Evolutionary conservation across 1,284 basidiomycete genomes (phyloP).

Genomic region (Chalciporus sp.): DNA sequence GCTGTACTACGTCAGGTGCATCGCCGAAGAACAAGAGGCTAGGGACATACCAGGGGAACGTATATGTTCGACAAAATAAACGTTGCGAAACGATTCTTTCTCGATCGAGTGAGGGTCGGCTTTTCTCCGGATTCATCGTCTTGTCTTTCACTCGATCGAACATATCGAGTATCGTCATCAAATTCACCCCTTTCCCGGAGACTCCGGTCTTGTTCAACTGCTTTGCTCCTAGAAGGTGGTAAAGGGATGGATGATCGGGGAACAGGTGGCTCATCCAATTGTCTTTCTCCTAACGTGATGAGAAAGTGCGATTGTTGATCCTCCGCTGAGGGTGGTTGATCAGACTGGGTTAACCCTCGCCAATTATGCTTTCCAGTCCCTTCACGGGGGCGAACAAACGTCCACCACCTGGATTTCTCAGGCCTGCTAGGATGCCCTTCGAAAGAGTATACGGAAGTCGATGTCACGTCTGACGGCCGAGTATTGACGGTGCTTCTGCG

Average conservation of each 20-base stretch:
- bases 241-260: conserved; percentile 40
- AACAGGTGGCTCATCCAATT: conserved; percentile 15
- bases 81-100: conserved; percentile 56
- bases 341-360: conserved; percentile 22
- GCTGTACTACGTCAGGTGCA: conserved; percentile 46
- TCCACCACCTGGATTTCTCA: conserved; percentile 64
- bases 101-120: conserved; percentile 43
- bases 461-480: conserved; percentile 52
- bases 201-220: conserved; percentile 69
- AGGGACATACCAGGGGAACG: conserved; percentile 66
- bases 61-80: conserved; percentile 75
- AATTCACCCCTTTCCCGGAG: conserved; percentile 57
- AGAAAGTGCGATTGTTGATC: conserved; percentile 34
- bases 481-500: conserved; percentile 35
- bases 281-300: conserved; percentile 20
- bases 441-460: conserved; percentile 49
- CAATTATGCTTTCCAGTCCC: conserved; percentile 23
- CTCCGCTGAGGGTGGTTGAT: conserved; percentile 20
- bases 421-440: conserved; percentile 37
- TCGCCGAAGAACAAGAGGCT: conserved; percentile 4
- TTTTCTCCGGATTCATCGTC: conserved; percentile 38
- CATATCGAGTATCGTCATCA: conserved; percentile 31
- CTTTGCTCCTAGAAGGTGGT: conserved; percentile 50
- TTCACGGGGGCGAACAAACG: conserved; percentile 55
- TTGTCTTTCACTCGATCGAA: conserved; percentile 35